phyloP scores from a whole-genome alignment of 441 rosid genomes.

The Mallotus repandus region DNA sequence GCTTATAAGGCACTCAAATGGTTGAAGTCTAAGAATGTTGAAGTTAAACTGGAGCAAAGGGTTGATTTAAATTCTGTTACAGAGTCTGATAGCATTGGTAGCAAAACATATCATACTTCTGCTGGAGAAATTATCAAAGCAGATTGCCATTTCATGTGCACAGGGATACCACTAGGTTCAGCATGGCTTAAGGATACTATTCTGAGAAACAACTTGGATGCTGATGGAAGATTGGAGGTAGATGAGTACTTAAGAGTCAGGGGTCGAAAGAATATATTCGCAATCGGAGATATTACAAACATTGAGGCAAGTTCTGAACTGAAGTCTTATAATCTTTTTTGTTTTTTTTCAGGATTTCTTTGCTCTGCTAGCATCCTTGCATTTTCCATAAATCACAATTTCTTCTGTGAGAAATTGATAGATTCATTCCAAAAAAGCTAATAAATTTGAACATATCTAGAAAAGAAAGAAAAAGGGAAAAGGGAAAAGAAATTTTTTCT shows the following conservation, averaged over 20 bases:
- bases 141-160: slow-evolving; percentile 71
- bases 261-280: slow-evolving; percentile 53
- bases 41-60: slow-evolving; percentile 58
- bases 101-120: slow-evolving; percentile 46
- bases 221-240: slow-evolving; percentile 61
- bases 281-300: slow-evolving; percentile 72
- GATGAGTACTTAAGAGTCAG: slow-evolving; percentile 63
- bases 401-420: background rate
- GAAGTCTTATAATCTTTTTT: background rate
- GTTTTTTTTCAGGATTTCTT: background rate
- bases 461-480: background rate
- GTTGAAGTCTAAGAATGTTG: slow-evolving; percentile 65
- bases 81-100: slow-evolving; percentile 40
- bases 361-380: background rate
- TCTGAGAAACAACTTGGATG: slow-evolving; percentile 52
- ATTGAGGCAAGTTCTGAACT: slow-evolving; percentile 49
- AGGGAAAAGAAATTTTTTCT: too few relatives aligned
- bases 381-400: slow-evolving; percentile 3
- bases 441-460: background rate
- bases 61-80: slow-evolving; percentile 47
- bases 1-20: slow-evolving; percentile 58
- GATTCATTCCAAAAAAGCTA: background rate
- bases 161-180: slow-evolving; percentile 57
- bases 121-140: slow-evolving; percentile 63
- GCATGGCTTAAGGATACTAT: slow-evolving; percentile 59